Evolutionary conservation across 1,284 basidiomycete species (phyloP), one percentile per base, ranked within the genome.

Genomic region (Ceratobasidium sp.): DNA sequence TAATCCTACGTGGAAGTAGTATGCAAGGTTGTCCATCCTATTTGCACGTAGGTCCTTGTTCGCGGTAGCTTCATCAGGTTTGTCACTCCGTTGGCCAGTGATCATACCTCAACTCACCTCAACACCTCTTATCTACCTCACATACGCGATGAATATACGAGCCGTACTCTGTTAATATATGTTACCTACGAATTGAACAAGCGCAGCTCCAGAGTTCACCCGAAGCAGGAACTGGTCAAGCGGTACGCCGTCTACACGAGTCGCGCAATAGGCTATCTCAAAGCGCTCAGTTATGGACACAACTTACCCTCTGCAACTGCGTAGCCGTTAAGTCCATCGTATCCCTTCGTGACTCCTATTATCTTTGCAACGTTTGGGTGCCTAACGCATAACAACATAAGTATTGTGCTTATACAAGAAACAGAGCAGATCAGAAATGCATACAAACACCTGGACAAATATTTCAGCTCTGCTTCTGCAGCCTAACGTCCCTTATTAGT

Each of bases 291-390:
- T 20, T 6, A 51, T 2, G 49, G 2, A 15, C 13, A 51, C 55
- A 26, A 56, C 55, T 56, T 56, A 56, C 55, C 9, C 9, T 20
- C 20, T n/a, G 20, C 15, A 26, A 56, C 12, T 18, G 6, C 23
- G 23, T 56, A 56, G 2, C 63, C 63, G 33, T 64, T 42, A 3
- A 64, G 18, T 9, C 63, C 63, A 20, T 44, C 15, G 40, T 64
- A 64, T 18, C 63, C 63, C 20, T 64, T 64, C 4, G 63, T 64
- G 39, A 64, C 40, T 44, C 63, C 63, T 33, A 64, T 7, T 20
- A 64, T 20, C 3, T 39, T 64, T 13, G 63, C 33, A 44, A 64
- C 20, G 18, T 64, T 64, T 44, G 39, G 28, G 39, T 64, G 63
- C 18, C 63, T 64, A 64, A n/a, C 63, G 9, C 33, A 33, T 33